A percentile compares a stretch with the other conserved stretches of the same genome.
These are phyloP conservation scores for Colletotrichum eleusines DNA, from an alignment of 2,329 filamentous ascomycete species.

Conservation along the genomic window DNA sequence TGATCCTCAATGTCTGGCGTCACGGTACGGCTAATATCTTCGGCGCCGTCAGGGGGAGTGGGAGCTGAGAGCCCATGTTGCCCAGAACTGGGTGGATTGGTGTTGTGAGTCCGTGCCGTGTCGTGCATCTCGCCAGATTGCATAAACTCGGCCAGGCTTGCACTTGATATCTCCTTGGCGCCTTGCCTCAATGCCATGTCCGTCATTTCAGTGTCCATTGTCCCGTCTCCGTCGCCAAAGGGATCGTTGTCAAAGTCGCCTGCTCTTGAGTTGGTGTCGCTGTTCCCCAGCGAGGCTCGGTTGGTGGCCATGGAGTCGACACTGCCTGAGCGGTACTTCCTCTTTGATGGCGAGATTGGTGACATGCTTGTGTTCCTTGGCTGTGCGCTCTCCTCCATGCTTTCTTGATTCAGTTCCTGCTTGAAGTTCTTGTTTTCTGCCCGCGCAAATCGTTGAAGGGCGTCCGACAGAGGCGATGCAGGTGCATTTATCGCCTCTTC, in stretches of 20 bases:
- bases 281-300: conserved; percentile 56
- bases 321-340: conserved; percentile 60
- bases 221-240: conserved; percentile 47
- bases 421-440: conserved; percentile 66
- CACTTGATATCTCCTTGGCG: not conserved
- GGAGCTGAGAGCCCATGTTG: conserved; percentile 34
- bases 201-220: conserved; percentile 46
- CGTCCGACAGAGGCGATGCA: conserved; percentile 53
- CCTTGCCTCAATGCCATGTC: conserved; percentile 41
- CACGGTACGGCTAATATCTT: conserved; percentile 41
- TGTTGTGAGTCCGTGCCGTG: conserved; percentile 41
- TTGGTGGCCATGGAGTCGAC: conserved; percentile 62
- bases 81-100: conserved; percentile 32
- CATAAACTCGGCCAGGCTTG: conserved; percentile 19
- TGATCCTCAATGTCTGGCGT: conserved; percentile 40
- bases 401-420: conserved; percentile 60
- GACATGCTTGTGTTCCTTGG: conserved; percentile 24
- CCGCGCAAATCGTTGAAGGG: conserved; percentile 60
- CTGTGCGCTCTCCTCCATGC: conserved; percentile 41
- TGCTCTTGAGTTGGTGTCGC: conserved; percentile 37
- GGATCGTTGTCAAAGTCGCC: conserved; percentile 42
- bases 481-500: conserved; percentile 58
- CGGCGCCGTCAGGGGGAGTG: conserved; percentile 36
- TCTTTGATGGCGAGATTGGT: conserved; percentile 56
- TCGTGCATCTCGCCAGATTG: conserved; percentile 31